phyloP scores from a whole-genome alignment of 1,284 basidiomycete species.

The Inonotus hispidus region DNA sequence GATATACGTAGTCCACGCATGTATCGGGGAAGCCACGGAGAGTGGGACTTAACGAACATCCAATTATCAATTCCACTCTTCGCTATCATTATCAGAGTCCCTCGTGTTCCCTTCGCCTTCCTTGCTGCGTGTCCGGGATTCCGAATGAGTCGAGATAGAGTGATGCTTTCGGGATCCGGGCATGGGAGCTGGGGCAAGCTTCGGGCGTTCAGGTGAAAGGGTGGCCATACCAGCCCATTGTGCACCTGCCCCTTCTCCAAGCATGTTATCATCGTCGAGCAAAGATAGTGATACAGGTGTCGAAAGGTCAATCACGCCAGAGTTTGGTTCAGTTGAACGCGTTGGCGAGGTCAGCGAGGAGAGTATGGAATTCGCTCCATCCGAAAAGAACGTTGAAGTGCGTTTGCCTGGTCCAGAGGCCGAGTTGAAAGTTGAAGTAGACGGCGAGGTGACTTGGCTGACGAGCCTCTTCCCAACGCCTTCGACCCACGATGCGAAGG shows the following conservation, averaged over 20 bases:
- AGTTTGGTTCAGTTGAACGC: conserved; percentile 14
- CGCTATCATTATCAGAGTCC: conserved; percentile 37
- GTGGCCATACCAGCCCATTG: conserved; percentile 5
- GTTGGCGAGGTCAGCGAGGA: conserved; percentile 40
- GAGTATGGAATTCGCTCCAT: conserved; percentile 54
- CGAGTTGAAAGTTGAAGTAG: conserved; percentile 4
- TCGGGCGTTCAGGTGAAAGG: conserved; percentile 14
- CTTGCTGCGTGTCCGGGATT: conserved; percentile 13
- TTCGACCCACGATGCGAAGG: conserved; percentile 42
- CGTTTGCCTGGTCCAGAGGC: conserved; percentile 44
- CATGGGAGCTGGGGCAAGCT: conserved; percentile 21
- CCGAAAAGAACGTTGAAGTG: conserved; percentile 58
- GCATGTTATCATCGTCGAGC: conserved; percentile 16
- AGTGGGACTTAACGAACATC: neutral
- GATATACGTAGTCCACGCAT: no score
- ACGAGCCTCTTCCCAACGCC: conserved; percentile 53
- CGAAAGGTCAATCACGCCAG: conserved; percentile 13
- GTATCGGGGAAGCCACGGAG: neutral
- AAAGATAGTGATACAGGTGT: neutral
- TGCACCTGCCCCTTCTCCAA: neutral
- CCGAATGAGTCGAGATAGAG: conserved; percentile 5
- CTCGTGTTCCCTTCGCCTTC: conserved; percentile 18
- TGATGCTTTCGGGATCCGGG: neutral
- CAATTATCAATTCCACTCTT: conserved; percentile 59
- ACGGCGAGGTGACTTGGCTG: conserved; percentile 37